Evolutionary conservation across 78 protist genomes (phyloP).

Genomic region (Parvularia atlantis): DNA sequence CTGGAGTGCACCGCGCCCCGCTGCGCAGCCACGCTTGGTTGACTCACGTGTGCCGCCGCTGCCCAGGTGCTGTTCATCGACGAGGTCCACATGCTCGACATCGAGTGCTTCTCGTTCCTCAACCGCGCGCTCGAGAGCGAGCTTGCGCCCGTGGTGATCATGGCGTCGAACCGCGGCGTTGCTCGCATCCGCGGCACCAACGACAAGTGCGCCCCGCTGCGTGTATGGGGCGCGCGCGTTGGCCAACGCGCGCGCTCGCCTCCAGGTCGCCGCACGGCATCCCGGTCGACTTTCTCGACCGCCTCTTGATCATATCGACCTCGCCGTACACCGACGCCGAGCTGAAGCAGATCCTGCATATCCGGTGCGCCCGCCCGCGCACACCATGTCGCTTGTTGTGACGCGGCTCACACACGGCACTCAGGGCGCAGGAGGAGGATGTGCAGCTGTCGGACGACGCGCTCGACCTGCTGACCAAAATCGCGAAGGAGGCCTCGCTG

Average conservation of each 20-base stretch:
- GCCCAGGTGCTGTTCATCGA: slow-evolving; percentile 87
- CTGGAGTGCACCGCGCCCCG: too few species aligned
- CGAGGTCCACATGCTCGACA: slow-evolving; percentile 99
- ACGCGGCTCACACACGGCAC: too few species aligned
- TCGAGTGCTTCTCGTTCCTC: slow-evolving; percentile 99
- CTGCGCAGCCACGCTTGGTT: too few species aligned
- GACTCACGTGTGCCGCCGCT: too few species aligned
- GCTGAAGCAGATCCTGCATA: slow-evolving; percentile 62
- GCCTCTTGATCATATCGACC: slow-evolving; percentile 93
- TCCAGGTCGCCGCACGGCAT: slow-evolving; percentile 98
- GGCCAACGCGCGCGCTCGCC: too few species aligned
- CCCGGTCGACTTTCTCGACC: slow-evolving; percentile 88
- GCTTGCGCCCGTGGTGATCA: slow-evolving; percentile 97
- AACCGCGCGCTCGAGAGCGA: slow-evolving; percentile 96
- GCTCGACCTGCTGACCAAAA: slow-evolving; percentile 48
- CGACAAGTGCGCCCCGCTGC: slow-evolving; percentile 36
- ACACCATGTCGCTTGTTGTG: too few species aligned
- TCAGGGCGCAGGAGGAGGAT: slow-evolving; percentile 89
- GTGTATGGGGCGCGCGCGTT: too few species aligned
- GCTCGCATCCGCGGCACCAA: slow-evolving; percentile 76
- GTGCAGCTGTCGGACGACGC: slow-evolving; percentile 82
- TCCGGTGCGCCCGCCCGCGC: slow-evolving; percentile 65
- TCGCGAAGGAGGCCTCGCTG: slow-evolving; percentile 72
- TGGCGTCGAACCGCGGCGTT: slow-evolving; percentile 99
- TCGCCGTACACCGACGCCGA: slow-evolving; percentile 70